A percentile compares a stretch with the other conserved stretches of the same genome.
Evolutionary conservation across 73 alveolate genomes (phyloP).

Genomic region (Paramecium primaurelia): DNA sequence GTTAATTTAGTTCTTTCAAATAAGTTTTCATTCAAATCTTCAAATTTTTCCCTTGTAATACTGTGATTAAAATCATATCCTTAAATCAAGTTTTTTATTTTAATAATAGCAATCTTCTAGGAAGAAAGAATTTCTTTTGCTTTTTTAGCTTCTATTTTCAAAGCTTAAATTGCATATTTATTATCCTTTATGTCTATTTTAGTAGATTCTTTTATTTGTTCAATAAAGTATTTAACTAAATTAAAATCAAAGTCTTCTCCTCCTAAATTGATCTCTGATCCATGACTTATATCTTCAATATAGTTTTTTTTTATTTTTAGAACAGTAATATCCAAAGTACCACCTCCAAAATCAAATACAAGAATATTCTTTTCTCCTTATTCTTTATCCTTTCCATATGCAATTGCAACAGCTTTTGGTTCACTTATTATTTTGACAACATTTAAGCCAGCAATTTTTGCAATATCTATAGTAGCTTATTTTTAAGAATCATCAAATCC

Average conservation of each 20-base stretch:
- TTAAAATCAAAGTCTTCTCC: constrained; percentile 96
- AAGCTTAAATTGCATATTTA: constrained; percentile 84
- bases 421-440: constrained; percentile 86
- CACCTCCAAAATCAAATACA: constrained; percentile 89
- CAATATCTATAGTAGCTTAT: constrained; percentile 94
- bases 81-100: constrained; percentile 76
- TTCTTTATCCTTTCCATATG: constrained; percentile 86
- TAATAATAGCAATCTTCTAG: constrained; percentile 82
- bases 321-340: constrained; percentile 91
- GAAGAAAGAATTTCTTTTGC: constrained; percentile 87
- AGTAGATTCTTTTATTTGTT: constrained; percentile 68
- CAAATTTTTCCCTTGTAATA: constrained; percentile 66
- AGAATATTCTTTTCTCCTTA: constrained; percentile 69
- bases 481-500: constrained; percentile 84
- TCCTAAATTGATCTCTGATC: constrained; percentile 93
- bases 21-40: constrained; percentile 65
- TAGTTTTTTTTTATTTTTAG: constrained; percentile 81
- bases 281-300: constrained; percentile 85
- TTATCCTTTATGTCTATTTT: constrained; percentile 75
- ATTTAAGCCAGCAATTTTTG: constrained; percentile 87
- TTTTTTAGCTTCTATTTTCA: constrained; percentile 93
- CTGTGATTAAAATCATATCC: constrained; percentile 72
- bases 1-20: constrained; percentile 72
- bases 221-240: constrained; percentile 65
- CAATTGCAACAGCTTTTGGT: constrained; percentile 97